These are phyloP conservation scores for Arthrobotrys pseudoclavata DNA, from an alignment of 2,329 filamentous ascomycete species.

Conservation along the genomic window DNA sequence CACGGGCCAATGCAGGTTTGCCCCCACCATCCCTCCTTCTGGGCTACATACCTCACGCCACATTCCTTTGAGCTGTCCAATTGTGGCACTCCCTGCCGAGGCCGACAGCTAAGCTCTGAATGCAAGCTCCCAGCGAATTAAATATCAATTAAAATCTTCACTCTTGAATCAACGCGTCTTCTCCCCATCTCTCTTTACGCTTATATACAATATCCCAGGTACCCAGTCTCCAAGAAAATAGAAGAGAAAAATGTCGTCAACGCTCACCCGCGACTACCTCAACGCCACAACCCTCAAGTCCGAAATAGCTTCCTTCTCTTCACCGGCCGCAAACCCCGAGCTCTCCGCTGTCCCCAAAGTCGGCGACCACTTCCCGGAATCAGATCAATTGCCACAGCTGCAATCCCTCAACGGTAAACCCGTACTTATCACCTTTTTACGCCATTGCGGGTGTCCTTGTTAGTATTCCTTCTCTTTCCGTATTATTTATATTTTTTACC, in stretches of 20 bases:
- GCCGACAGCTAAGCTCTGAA: conserved; percentile 7
- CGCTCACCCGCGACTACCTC: conserved; percentile 49
- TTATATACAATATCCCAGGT: neutral
- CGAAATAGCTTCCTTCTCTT: conserved; percentile 55
- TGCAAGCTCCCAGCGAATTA: neutral
- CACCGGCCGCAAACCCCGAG: conserved; percentile 62
- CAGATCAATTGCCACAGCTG: conserved; percentile 69
- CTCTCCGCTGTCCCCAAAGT: conserved; percentile 70
- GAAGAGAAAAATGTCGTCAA: conserved; percentile 32
- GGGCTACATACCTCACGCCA: conserved; percentile 14
- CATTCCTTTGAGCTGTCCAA: neutral
- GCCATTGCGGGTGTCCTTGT: conserved; percentile 83
- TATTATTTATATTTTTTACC: neutral
- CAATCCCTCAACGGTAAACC: conserved; percentile 70
- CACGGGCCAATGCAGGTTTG: conserved; percentile 11
- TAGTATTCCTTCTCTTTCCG: conserved; percentile 64
- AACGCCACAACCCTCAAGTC: conserved; percentile 47
- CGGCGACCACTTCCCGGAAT: conserved; percentile 72
- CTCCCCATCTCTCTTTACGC: neutral
- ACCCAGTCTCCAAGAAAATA: neutral
- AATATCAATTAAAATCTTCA: neutral
- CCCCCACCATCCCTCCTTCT: neutral
- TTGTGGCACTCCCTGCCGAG: conserved; percentile 37
- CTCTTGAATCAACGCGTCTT: neutral
- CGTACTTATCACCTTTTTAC: conserved; percentile 76